A percentile compares a stretch with the other conserved stretches of the same genome.
These are phyloP conservation scores for Fraxinus cuspidata DNA, from an alignment of 257 asterid species.

Conservation along the genomic window DNA sequence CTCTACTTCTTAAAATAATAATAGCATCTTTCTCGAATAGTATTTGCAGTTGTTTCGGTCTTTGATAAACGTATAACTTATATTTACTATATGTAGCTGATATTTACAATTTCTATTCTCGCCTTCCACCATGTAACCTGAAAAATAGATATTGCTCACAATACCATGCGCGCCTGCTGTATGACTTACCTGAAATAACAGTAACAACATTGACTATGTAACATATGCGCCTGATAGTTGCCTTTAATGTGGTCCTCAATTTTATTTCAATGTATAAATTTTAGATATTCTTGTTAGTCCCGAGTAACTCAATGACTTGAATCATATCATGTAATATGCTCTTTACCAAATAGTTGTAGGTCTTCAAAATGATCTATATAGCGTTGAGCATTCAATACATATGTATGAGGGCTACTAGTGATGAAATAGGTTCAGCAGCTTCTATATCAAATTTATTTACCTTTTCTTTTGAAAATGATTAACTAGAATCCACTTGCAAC, in stretches of 20 bases:
- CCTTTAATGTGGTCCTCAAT: background rate
- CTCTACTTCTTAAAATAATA: background rate
- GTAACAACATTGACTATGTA: background rate
- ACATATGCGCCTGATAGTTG: background rate
- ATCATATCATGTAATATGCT: background rate
- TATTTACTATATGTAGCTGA: background rate
- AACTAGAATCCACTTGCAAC: slow-evolving; percentile 71
- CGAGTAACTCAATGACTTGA: background rate
- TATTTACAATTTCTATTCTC: slow-evolving; percentile 1
- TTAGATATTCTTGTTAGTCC: background rate
- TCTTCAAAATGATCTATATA: background rate
- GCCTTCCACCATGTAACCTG: background rate
- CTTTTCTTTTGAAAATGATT: slow-evolving; percentile 14
- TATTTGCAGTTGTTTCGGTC: background rate
- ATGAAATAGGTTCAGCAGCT: background rate
- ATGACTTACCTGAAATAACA: background rate
- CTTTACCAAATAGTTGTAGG: background rate
- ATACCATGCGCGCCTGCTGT: background rate
- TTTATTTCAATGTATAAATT: background rate
- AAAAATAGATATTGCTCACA: background rate
- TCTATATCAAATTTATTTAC: background rate
- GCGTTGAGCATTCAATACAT: background rate
- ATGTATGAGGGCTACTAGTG: background rate
- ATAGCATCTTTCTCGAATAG: background rate
- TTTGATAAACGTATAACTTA: background rate